These are phyloP conservation scores for Sesbania bispinosa DNA, from an alignment of 306 rosid genomes.

Conservation along the genomic window DNA sequence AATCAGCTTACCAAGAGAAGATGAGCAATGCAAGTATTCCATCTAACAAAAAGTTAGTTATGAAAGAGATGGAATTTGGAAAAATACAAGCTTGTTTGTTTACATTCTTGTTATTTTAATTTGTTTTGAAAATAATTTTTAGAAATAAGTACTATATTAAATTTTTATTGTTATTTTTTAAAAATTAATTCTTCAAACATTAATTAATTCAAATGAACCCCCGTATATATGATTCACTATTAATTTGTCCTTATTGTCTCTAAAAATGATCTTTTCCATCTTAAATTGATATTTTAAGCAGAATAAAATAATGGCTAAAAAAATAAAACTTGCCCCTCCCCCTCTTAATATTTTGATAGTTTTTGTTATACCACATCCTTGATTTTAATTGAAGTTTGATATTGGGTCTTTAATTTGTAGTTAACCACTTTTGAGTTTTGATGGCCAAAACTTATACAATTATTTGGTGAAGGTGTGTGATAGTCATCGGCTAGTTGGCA, in stretches of 20 bases:
- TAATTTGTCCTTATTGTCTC: no score
- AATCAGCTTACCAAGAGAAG: neutral
- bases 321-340: no score
- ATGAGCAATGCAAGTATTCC: neutral
- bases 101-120: no score
- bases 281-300: no score
- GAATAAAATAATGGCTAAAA: no score
- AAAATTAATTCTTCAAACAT: neutral
- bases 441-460: neutral
- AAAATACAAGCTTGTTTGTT: neutral
- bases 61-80: neutral
- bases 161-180: no score
- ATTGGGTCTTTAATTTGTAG: neutral
- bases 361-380: neutral
- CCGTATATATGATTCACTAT: neutral
- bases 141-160: no score
- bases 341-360: no score
- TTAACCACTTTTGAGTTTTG: neutral
- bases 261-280: no score
- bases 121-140: no score
- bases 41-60: neutral
- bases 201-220: neutral
- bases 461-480: neutral
- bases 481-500: neutral
- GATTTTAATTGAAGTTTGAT: neutral